Evolutionary conservation across 2,329 filamentous ascomycete species (phyloP).

Genomic region (Colletotrichum cordylinicola): DNA sequence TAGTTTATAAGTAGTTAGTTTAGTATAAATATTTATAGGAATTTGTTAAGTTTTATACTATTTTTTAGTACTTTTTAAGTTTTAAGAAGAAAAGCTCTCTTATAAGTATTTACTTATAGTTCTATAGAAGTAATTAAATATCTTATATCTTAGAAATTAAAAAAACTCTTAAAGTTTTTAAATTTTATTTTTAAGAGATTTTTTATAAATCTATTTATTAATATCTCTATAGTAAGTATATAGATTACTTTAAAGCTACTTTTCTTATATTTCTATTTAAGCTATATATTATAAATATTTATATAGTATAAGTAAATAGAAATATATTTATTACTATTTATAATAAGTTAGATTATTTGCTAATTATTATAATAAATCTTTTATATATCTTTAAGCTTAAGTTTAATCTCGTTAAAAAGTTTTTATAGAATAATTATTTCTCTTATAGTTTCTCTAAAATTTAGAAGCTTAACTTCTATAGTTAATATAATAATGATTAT

Average conservation of each 20-base stretch:
- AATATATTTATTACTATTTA: neutral
- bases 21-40: no score
- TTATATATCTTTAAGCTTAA: neutral
- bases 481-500: no score
- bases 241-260: neutral
- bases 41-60: no score
- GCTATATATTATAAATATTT: neutral
- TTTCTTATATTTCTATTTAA: neutral
- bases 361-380: neutral
- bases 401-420: neutral
- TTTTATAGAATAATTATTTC: no score
- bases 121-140: no score
- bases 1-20: no score
- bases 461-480: no score
- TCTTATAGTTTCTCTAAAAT: no score
- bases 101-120: neutral
- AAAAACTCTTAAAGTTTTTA: neutral
- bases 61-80: no score
- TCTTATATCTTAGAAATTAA: neutral
- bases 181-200: neutral
- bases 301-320: neutral
- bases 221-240: neutral
- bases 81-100: no score
- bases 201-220: neutral
- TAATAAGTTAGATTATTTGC: neutral